Evolutionary conservation across 305 asterid genomes (phyloP).

Genomic region (Fraxinus baroniana): DNA sequence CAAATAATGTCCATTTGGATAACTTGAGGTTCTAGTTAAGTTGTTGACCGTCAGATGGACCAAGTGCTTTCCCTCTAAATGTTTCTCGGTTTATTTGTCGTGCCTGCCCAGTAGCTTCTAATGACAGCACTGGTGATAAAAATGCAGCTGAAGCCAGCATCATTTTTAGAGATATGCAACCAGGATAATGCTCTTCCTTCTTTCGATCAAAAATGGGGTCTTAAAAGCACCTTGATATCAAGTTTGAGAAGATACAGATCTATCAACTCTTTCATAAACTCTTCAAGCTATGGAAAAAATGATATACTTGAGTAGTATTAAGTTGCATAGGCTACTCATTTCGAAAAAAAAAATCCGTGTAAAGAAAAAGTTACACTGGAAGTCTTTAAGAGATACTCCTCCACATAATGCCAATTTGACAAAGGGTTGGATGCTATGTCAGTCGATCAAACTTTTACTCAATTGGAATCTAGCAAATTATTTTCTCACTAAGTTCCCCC

Average conservation of each 20-base stretch:
- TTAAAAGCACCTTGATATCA: not conserved
- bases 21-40: not conserved
- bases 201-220: not conserved
- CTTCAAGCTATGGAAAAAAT: not conserved
- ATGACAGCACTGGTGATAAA: not conserved
- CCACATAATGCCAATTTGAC: not conserved
- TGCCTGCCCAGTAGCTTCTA: not conserved
- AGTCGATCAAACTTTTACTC: not conserved
- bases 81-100: not conserved
- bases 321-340: not conserved
- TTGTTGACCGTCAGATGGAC: not conserved
- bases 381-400: not conserved
- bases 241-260: not conserved
- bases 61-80: not conserved
- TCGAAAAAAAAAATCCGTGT: not conserved
- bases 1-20: not conserved
- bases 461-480: not conserved
- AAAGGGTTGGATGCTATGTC: not conserved
- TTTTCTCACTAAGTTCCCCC: slow-evolving; percentile 8
- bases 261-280: not conserved
- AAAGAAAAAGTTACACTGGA: not conserved
- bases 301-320: not conserved
- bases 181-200: not conserved
- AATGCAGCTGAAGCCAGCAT: not conserved
- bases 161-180: not conserved